Evolutionary conservation across 1,139 yeast species (phyloP), one percentile per base, ranked within the genome.

Genomic region (Taphrina pruni): DNA sequence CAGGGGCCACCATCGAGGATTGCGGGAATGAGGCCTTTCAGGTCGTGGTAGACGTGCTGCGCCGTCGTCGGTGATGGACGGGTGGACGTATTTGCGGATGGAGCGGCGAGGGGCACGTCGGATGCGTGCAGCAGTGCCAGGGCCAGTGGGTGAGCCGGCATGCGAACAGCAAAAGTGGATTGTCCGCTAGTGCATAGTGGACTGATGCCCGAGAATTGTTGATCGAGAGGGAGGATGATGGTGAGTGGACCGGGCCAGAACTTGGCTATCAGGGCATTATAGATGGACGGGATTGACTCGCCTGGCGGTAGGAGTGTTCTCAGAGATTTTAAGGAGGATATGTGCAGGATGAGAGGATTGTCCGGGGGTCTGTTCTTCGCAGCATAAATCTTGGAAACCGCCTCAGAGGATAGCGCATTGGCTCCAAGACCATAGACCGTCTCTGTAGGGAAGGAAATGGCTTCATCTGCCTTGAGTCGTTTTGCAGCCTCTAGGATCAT

Each of bases 231-330:
- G 45, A 94, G 80, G 67, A 94, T 79, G 55, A 94, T 90, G 0
- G 97, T 92, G 70, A 94, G 80, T 0, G 99, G 99, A 0, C 99
- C 99, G 0, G 99, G 99, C 98, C 98, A 94, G 75, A 89, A 89
- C 72, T 82, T 82, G 0, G 82, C 82, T 6, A 93, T 81, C 60
- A 94, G 80, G 0, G 85, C 83, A 38, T 80, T 79, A 75, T 94
- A 94, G 0, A 87, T 82, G 0, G 79, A 78, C 0, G 98, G 98
- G 11, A 94, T 55, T 12, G 51, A 8, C 35, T 46, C 35, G 36
- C 43, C 32, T 8, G 48, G 9, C 20, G 61, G 57, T 5, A 54
- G 50, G 54, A 88, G 77, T 35, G 90, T 79, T 70, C 86, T 81
- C 51, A 94, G 82, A 78, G 92, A 97, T 39, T 84, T 85, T 1